A percentile compares a stretch with the other conserved stretches of the same genome.
Evolutionary conservation across 2,329 filamentous ascomycete species (phyloP).

Genomic region (Scedosporium dehoogii): DNA sequence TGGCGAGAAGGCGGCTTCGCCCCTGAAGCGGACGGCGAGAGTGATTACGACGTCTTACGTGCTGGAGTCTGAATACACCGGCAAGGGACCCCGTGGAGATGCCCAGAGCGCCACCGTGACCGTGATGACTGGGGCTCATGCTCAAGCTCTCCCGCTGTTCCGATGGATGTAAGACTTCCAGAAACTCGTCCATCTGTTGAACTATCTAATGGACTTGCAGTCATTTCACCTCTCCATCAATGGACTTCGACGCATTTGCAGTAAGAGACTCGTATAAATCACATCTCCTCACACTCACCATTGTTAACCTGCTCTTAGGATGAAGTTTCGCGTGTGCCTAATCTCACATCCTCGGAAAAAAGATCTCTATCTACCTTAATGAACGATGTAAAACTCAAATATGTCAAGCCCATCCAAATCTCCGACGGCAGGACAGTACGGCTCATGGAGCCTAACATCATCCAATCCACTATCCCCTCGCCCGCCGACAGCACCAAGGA

Average conservation of each 20-base stretch:
- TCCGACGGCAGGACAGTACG: neutral
- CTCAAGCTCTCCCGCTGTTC: neutral
- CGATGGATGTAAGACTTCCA: conserved; percentile 1
- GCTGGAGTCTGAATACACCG: neutral
- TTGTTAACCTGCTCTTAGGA: neutral
- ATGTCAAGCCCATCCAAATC: neutral
- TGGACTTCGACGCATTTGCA: conserved; percentile 1
- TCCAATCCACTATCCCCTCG: neutral
- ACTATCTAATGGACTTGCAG: neutral
- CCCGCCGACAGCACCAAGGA: neutral
- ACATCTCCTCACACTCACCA: neutral
- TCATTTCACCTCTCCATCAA: neutral
- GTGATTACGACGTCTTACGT: neutral
- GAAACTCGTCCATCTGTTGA: neutral
- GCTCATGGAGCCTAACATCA: neutral
- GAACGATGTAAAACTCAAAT: neutral
- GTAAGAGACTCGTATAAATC: neutral
- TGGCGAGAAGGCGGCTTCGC: neutral
- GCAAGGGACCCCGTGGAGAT: neutral
- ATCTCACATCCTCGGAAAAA: neutral
- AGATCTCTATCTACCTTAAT: neutral
- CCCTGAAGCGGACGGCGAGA: neutral
- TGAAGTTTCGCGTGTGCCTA: neutral
- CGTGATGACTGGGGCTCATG: neutral
- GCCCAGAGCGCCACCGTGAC: neutral